Percentiles rank a stretch among this genome's conserved stretches.
Conservation (phyloP, 176 grass and related monocot species). For the bread wheat (Triticum aestivum) region IWGSC_CS_RefSeq_v2.1 NC_057801.1:728082860-728083359, state of each 20-base stretch:
- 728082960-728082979: background rate
- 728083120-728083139: background rate
- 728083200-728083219: background rate
- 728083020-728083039: background rate
- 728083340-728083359: too few relatives aligned
- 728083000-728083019: slow-evolving; percentile 9
- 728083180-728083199: background rate
- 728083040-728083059: background rate
- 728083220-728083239: background rate
- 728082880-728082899: slow-evolving; percentile 5
- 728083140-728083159: background rate
- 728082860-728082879: background rate
- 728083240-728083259: too few relatives aligned
- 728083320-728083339: too few relatives aligned
- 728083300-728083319: too few relatives aligned
- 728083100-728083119: background rate
- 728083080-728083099: background rate
- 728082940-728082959: background rate
- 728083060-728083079: background rate
- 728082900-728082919: slow-evolving; percentile 26
- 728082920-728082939: slow-evolving; percentile 21
- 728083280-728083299: too few relatives aligned
- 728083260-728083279: too few relatives aligned
- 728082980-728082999: slow-evolving; percentile 4
- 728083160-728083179: background rate